Conservation (phyloP, 352 stramenopile species). For the Pythium aristosporum region DNA sequence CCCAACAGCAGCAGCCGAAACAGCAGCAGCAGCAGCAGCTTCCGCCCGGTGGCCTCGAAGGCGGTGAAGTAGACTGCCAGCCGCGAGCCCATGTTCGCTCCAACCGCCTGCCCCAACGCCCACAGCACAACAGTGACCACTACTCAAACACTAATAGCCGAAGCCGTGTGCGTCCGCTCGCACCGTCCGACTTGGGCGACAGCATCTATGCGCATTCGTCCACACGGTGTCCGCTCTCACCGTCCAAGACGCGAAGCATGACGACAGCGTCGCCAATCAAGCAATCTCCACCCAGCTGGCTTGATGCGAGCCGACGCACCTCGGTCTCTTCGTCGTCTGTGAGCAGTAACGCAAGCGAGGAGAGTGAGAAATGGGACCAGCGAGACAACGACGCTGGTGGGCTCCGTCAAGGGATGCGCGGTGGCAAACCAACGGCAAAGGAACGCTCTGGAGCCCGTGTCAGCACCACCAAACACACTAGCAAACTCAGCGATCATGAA, state of each 20-base stretch:
- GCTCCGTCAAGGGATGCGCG: neutral
- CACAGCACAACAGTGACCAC: neutral
- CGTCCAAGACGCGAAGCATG: conserved; percentile 38
- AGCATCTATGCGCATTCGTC: conserved; percentile 34
- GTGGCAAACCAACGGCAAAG: neutral
- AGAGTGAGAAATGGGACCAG: conserved; percentile 1
- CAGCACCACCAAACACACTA: neutral
- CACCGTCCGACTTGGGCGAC: conserved; percentile 4
- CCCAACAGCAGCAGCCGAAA: conserved; percentile 24
- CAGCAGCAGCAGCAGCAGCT: neutral
- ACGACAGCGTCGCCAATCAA: conserved; percentile 40
- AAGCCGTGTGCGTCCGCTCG: conserved; percentile 11
- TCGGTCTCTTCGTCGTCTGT: conserved; percentile 17
- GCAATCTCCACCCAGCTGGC: conserved; percentile 18
- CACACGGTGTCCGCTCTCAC: conserved; percentile 27
- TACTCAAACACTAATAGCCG: neutral
- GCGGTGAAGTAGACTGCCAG: neutral
- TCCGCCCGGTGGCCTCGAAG: neutral
- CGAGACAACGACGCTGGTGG: neutral
- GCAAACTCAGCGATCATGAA: conserved; percentile 50
- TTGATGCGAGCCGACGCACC: conserved; percentile 10
- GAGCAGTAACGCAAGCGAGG: conserved; percentile 10
- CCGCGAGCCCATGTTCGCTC: neutral
- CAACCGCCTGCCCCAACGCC: conserved; percentile 6
- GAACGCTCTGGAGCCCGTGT: neutral